Conservation (phyloP, 1,139 yeast species). For the Debaryomyces psychrophilus region DNA sequence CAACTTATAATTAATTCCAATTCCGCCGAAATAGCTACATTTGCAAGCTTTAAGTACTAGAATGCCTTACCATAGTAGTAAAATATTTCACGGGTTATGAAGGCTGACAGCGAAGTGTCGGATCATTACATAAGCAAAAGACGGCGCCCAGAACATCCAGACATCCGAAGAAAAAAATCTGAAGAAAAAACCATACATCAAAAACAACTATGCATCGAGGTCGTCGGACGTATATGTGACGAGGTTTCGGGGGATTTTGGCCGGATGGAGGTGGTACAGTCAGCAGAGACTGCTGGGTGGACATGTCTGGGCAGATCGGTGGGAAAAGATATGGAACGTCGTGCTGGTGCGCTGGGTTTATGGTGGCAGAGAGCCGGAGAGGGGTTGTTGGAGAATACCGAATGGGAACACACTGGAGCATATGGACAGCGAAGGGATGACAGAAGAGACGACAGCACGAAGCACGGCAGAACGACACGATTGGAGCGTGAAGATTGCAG, state of each 20-base stretch:
- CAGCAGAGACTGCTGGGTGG: too few species aligned
- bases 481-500: not conserved
- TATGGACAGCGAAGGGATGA: too few species aligned
- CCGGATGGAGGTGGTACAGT: too few species aligned
- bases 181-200: not conserved
- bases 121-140: not conserved
- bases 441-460: not conserved
- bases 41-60: not conserved
- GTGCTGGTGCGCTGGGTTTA: too few species aligned
- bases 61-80: constrained; percentile 4
- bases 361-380: too few species aligned
- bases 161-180: not conserved
- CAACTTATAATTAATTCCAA: not conserved
- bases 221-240: too few species aligned
- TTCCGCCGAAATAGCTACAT: not conserved
- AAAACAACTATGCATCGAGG: too few species aligned
- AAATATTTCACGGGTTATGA: constrained; percentile 8
- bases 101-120: not conserved
- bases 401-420: too few species aligned
- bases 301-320: too few species aligned
- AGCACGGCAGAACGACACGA: not conserved
- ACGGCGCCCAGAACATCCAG: not conserved
- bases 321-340: too few species aligned
- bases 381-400: too few species aligned
- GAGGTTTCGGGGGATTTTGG: too few species aligned